Evolutionary conservation across 768 basidiomycete species (phyloP), one percentile per base, ranked within the genome.

Genomic region (Obba rivulosa): DNA sequence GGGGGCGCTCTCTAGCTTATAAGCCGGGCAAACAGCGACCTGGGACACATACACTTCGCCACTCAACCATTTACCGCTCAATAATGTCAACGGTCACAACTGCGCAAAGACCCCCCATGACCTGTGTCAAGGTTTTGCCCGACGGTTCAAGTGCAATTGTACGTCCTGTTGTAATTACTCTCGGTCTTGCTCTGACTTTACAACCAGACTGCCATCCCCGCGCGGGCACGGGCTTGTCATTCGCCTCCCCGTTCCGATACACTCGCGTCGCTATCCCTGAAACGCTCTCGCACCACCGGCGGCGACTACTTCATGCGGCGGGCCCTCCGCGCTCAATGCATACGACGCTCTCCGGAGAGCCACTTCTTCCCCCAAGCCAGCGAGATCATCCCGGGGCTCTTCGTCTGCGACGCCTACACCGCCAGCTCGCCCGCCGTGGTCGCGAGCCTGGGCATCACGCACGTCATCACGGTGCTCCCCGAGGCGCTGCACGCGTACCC

Each of bases 401-500:
- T 59, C 47, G 46, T 66, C n/a, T 36, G 51, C 49, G 65, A 66
- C 53, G 45, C 56, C 20, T 55, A 57, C 52, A 64, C 62, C 17
- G 64, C 64, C 7, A 56, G 54, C 37, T 56, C 54, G 20, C 54
- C 54, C 16, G 45, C 48, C 10, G 56, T 51, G 23, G 41, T 62
- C 37, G 35, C 38, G 31, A 40, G 34, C 1, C 57, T 64, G 14
- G 59, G 58, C 39, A 59, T 64, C 50, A 66, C 65, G 2, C 65
- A 66, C 54, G 54, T 66, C 56, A 52, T 60, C 22, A 54, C 56
- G 24, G 54, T 62, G 28, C 21, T 59, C 43, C 43, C 46, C 34
- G 48, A 46, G 14, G 58, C 57, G 8, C 60, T 77, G 45, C 75
- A 76, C 13, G 65, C 67, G 9, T 45, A 43, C 38, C 25, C 47